Conservation (phyloP, 257 asterid species). For the Petunia axillaris region DNA sequence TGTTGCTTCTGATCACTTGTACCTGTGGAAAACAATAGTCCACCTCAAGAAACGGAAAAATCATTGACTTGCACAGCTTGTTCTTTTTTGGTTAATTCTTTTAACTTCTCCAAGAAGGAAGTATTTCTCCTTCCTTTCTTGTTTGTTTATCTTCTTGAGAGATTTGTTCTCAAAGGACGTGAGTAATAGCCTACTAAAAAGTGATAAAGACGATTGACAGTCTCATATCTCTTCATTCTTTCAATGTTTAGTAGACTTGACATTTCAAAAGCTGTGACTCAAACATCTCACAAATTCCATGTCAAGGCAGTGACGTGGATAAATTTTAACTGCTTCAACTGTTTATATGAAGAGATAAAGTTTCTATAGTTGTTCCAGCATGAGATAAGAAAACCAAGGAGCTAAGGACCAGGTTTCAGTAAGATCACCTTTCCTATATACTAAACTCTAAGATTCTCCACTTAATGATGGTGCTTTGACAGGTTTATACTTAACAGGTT, state of each 20-base stretch:
- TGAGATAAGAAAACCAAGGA: neutral
- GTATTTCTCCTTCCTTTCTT: neutral
- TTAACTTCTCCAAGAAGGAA: neutral
- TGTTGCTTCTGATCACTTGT: conserved; percentile 54
- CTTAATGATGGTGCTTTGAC: neutral
- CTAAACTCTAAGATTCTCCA: neutral
- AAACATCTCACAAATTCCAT: neutral
- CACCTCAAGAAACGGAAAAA: conserved; percentile 13
- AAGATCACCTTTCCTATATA: neutral
- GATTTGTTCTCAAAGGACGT: neutral
- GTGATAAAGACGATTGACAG: neutral
- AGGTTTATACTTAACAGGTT: no score
- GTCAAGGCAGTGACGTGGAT: neutral
- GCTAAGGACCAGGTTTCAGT: neutral
- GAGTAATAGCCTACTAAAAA: no score
- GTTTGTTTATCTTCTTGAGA: neutral
- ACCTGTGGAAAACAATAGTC: conserved; percentile 45
- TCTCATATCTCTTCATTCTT: neutral
- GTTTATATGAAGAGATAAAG: neutral
- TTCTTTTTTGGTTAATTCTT: conserved; percentile 6
- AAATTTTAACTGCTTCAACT: neutral
- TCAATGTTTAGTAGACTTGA: neutral
- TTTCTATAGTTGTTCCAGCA: neutral
- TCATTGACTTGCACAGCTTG: neutral
- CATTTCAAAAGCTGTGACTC: neutral